These are phyloP conservation scores for Saccharomyces jurei DNA, from an alignment of 805 yeast species.

Conservation along the genomic window DNA sequence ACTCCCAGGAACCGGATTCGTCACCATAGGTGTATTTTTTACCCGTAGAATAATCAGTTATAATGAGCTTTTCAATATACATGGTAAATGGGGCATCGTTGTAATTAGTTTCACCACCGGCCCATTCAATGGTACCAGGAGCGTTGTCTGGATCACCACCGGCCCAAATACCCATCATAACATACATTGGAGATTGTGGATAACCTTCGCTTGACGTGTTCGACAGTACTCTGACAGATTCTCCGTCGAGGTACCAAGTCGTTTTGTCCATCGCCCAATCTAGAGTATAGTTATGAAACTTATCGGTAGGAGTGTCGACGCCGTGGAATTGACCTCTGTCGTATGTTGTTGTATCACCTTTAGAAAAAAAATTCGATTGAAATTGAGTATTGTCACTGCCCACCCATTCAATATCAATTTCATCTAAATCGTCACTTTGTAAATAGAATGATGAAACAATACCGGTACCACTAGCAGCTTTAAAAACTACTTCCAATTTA, in stretches of 20 bases:
- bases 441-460: conserved; percentile 73
- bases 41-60: conserved; percentile 68
- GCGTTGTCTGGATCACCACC: conserved; percentile 66
- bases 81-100: conserved; percentile 59
- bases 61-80: conserved; percentile 49
- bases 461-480: conserved; percentile 74
- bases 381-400: conserved; percentile 72
- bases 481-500: conserved; percentile 59
- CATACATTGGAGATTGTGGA: conserved; percentile 86
- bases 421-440: conserved; percentile 81
- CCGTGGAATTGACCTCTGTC: conserved; percentile 71
- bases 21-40: conserved; percentile 47
- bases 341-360: conserved; percentile 69
- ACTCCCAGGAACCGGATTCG: conserved; percentile 49
- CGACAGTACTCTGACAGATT: conserved; percentile 52
- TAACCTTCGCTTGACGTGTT: conserved; percentile 55
- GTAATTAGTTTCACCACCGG: conserved; percentile 68
- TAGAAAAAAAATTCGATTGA: conserved; percentile 73
- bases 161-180: conserved; percentile 69
- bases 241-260: conserved; percentile 69
- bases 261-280: conserved; percentile 70
- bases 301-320: conserved; percentile 45
- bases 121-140: conserved; percentile 72
- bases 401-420: conserved; percentile 80
- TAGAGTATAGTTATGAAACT: conserved; percentile 69